phyloP scores from a whole-genome alignment of 2,329 filamentous ascomycete genomes.

The Aspergillus fumigatiaffinis region DNA sequence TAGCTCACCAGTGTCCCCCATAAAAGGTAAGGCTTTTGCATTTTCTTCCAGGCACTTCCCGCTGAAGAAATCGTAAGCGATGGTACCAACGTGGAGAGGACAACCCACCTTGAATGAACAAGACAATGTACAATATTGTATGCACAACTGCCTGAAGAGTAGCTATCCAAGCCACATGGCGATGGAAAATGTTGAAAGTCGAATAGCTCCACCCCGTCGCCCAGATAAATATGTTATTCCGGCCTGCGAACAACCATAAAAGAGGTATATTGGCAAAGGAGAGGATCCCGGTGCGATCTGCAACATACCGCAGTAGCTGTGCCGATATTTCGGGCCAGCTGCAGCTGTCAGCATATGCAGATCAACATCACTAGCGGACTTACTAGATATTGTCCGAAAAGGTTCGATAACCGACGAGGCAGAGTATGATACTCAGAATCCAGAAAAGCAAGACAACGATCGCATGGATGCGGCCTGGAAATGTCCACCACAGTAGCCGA shows the following conservation, averaged over 20 bases:
- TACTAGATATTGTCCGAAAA: constrained; percentile 49
- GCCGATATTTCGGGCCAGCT: constrained; percentile 25
- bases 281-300: constrained; percentile 62
- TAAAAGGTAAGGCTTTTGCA: constrained; percentile 26
- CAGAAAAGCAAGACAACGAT: constrained; percentile 45
- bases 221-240: constrained; percentile 65
- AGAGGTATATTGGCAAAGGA: constrained; percentile 61
- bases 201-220: constrained; percentile 66
- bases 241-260: constrained; percentile 63
- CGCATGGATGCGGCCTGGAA: constrained; percentile 48
- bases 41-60: constrained; percentile 22
- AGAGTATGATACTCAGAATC: constrained; percentile 42
- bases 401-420: constrained; percentile 42
- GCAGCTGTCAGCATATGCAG: background rate
- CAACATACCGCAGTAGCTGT: constrained; percentile 54
- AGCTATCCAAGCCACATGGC: constrained; percentile 61
- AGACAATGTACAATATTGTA: constrained; percentile 55
- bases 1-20: constrained; percentile 28
- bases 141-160: constrained; percentile 62
- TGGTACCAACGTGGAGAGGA: background rate
- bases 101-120: constrained; percentile 25
- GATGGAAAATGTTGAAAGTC: constrained; percentile 65
- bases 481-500: constrained; percentile 41
- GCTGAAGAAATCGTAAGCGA: constrained; percentile 11
- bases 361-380: constrained; percentile 7